Evolutionary conservation across 2,329 filamentous ascomycete species (phyloP).

Genomic region (Pezicula neosporulosa): DNA sequence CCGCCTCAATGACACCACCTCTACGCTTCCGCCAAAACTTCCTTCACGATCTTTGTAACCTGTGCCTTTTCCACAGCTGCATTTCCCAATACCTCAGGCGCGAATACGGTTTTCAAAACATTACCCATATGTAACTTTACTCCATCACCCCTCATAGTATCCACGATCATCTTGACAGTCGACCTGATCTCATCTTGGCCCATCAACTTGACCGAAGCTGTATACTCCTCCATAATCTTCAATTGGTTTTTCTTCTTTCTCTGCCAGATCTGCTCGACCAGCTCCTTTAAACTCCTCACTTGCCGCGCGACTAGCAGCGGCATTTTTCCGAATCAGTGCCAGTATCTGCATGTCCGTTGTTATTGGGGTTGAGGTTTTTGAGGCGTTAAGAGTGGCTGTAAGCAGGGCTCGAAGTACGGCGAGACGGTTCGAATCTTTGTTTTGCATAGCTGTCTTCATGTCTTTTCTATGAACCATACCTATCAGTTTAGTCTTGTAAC

Average conservation of each 20-base stretch:
- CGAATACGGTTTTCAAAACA: conserved; percentile 59
- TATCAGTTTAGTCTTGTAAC: conserved; percentile 1
- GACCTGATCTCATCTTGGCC: conserved; percentile 54
- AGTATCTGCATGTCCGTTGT: conserved; percentile 68
- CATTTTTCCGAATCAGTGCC: conserved; percentile 61
- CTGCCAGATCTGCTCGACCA: conserved; percentile 63
- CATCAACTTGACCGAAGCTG: conserved; percentile 53
- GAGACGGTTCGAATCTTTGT: conserved; percentile 62
- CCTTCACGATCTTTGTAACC: conserved; percentile 59
- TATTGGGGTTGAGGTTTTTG: conserved; percentile 69
- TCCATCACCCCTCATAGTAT: conserved; percentile 45
- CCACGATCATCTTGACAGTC: conserved; percentile 49
- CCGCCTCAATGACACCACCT: no score
- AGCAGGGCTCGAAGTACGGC: conserved; percentile 67
- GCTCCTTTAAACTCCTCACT: conserved; percentile 60
- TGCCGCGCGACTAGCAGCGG: conserved; percentile 54
- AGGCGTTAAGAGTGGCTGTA: conserved; percentile 69
- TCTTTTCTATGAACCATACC: conserved; percentile 35
- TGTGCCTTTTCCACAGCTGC: conserved; percentile 61
- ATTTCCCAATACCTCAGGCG: conserved; percentile 52
- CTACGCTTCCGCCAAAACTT: conserved; percentile 29
- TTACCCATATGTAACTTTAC: conserved; percentile 51
- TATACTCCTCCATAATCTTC: conserved; percentile 62
- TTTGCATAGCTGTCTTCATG: conserved; percentile 63
- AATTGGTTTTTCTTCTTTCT: conserved; percentile 67